phyloP scores from a whole-genome alignment of 352 stramenopile genomes.

The Plasmopara muralis region DNA sequence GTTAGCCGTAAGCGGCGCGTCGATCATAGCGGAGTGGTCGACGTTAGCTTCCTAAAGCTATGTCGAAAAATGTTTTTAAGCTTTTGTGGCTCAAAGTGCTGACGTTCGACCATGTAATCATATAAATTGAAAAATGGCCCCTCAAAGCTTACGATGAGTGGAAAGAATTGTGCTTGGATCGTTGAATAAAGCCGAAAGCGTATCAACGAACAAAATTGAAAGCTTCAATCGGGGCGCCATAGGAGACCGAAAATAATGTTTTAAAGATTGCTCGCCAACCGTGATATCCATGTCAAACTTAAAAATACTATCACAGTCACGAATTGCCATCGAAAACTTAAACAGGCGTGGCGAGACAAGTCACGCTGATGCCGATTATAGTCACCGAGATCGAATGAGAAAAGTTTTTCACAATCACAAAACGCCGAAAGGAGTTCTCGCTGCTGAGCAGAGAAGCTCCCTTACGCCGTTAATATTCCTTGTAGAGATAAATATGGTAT shows the following conservation, averaged over 20 bases:
- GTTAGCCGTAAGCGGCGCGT: neutral
- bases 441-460: slow-evolving; percentile 1
- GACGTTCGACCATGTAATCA: slow-evolving; percentile 1
- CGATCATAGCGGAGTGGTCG: neutral
- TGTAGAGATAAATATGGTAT: slow-evolving; percentile 1
- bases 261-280: neutral
- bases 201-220: slow-evolving; percentile 4
- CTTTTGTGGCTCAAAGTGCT: neutral
- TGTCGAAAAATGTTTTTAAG: neutral
- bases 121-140: slow-evolving; percentile 1
- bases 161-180: neutral
- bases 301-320: neutral
- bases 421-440: neutral
- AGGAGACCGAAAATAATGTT: neutral
- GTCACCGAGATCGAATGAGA: neutral
- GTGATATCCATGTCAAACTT: slow-evolving; percentile 13
- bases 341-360: neutral
- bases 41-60: neutral
- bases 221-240: neutral
- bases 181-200: neutral
- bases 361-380: neutral
- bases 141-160: slow-evolving; percentile 3
- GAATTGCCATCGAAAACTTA: neutral
- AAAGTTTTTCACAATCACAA: neutral
- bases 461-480: slow-evolving; percentile 4